Conservation (phyloP, 345 rosid genomes). For the Boechera retrofracta region DNA sequence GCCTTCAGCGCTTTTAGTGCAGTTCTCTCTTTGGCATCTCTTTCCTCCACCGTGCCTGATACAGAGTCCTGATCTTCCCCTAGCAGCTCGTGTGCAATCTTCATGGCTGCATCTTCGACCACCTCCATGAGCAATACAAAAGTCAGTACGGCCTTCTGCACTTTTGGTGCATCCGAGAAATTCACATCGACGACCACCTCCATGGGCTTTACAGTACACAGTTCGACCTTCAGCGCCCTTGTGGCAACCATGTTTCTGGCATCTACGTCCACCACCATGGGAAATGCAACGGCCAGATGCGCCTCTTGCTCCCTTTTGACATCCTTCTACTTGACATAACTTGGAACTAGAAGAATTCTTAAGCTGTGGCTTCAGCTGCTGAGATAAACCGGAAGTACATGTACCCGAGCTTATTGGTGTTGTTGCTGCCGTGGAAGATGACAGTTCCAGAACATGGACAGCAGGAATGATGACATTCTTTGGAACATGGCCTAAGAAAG, state of each 20-base stretch:
- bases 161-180: conserved; percentile 97
- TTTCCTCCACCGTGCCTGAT: conserved; percentile 98
- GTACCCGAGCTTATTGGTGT: conserved; percentile 79
- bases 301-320: conserved; percentile 98
- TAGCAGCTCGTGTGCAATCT: conserved; percentile 88
- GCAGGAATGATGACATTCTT: conserved; percentile 46
- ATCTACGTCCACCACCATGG: conserved; percentile 98
- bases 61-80: conserved; percentile 95
- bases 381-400: conserved; percentile 78
- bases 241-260: conserved; percentile 85
- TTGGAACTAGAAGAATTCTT: conserved; percentile 63
- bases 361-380: conserved; percentile 60
- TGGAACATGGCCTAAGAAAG: conserved; percentile 52
- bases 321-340: conserved; percentile 89
- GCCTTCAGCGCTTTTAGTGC: conserved; percentile 96
- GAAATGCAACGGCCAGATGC: conserved; percentile 97
- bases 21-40: conserved; percentile 87
- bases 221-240: conserved; percentile 99
- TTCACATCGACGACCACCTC: conserved; percentile 97
- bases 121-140: conserved; percentile 96
- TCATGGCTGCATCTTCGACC: conserved; percentile 88
- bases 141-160: conserved; percentile 97
- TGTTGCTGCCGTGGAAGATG: conserved; percentile 55
- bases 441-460: too few species aligned
- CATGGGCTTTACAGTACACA: conserved; percentile 96